These are phyloP conservation scores for Tricholoma terreum DNA, from an alignment of 768 basidiomycete species.

Conservation along the genomic window DNA sequence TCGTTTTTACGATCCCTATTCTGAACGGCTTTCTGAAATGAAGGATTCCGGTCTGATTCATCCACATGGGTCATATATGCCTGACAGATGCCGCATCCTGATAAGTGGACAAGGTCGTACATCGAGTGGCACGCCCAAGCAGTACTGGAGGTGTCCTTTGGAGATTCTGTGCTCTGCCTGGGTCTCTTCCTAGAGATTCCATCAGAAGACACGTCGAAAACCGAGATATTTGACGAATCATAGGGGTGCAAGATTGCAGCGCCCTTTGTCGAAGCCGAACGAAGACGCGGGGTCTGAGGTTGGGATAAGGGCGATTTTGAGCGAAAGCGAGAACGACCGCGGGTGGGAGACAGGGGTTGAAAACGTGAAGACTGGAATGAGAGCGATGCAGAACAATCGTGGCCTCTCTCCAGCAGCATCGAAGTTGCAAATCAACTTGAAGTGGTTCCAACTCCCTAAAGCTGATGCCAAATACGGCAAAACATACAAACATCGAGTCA, in stretches of 20 bases:
- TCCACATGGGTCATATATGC: slow-evolving; percentile 40
- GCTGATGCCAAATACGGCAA: too few species aligned
- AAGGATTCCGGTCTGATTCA: slow-evolving; percentile 34
- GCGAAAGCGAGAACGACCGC: slow-evolving; percentile 6
- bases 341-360: background rate
- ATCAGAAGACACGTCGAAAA: slow-evolving; percentile 8
- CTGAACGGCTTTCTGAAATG: slow-evolving; percentile 39
- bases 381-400: background rate
- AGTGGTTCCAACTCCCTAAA: too few species aligned
- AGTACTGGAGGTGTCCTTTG: slow-evolving; percentile 11
- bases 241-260: slow-evolving; percentile 4
- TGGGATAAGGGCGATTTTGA: slow-evolving; percentile 16
- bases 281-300: slow-evolving; percentile 8
- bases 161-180: slow-evolving; percentile 9
- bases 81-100: slow-evolving; percentile 35
- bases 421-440: slow-evolving; percentile 25
- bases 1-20: slow-evolving; percentile 38
- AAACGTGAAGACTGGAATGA: background rate
- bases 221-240: slow-evolving; percentile 2
- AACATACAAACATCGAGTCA: too few species aligned
- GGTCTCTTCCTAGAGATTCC: slow-evolving; percentile 8
- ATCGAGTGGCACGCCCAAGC: slow-evolving; percentile 39
- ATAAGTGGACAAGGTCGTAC: slow-evolving; percentile 38
- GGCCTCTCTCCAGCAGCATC: slow-evolving; percentile 42
- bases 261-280: background rate